Evolutionary conservation across 805 yeast genomes (phyloP), one percentile per base, ranked within the genome.

Genomic region (Zygosaccharomyces siamensis): DNA sequence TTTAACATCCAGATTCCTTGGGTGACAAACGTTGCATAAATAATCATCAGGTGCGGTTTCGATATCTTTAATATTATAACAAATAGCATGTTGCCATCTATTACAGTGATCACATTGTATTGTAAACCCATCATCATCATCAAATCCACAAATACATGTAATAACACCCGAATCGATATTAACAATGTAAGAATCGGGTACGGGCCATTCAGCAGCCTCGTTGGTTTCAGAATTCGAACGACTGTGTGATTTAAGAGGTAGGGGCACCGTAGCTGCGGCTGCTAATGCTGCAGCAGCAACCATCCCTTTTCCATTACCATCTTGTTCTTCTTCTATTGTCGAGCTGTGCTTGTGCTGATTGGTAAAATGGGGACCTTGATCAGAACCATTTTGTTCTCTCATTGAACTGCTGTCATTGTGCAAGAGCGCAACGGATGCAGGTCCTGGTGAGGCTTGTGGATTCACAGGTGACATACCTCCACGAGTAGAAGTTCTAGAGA

Each of bases 11-110:
- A 77, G 55, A 36, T 66, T 62, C 50, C 78, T 66, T 16, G 78
- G 78, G 48, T 83, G 84, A 69, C 98, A 90, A 41, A 74, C 74
- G 61, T 86, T 86, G 62, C 98, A 90, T 26, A 79, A 72, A 62
- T 86, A 90, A 46, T 80, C 80, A 48, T 89, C 96, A 0, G 96
- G 96, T 0, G 83, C 95, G 43, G 85, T 83, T 35, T 79, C 84
- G 49, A 78, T 80, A 39, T 83, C 78, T 39, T 73, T 73, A 49
- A 86, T 87, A 6, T 84, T 85, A 79, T 89, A 87, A 67, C 98
- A 90, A n/a, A 79, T 74, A 24, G 93, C 89, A 69, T 90, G 98
- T 64, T 90, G 97, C 97, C 97, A 90, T 53, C 96, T 79, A 66
- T 79, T 83, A 66, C 98, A 90, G 30, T 80, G 76, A 64, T 89